These are phyloP conservation scores for Dunaliella primolecta DNA, from an alignment of 139 green algal species.

Conservation along the genomic window DNA sequence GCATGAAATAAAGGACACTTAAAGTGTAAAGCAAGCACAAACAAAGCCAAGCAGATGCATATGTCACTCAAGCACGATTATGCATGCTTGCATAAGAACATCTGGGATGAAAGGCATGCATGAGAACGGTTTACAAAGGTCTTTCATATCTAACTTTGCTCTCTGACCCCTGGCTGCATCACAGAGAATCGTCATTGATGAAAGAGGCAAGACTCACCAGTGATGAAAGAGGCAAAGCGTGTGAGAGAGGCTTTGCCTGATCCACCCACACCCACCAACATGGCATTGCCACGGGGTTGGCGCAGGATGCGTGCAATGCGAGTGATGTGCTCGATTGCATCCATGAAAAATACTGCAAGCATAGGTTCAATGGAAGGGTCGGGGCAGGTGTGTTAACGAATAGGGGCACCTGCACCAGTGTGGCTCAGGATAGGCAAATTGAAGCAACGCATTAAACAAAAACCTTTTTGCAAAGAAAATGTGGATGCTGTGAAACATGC, in stretches of 20 bases:
- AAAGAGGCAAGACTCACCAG: too few species aligned
- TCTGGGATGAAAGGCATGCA: too few species aligned
- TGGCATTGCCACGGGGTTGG: conserved; percentile 78
- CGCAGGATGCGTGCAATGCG: conserved; percentile 72
- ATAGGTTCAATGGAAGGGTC: not conserved
- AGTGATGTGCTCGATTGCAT: conserved; percentile 77
- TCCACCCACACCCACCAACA: conserved; percentile 85
- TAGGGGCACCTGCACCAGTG: not conserved
- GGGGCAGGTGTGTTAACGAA: not conserved
- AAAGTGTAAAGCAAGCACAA: too few species aligned
- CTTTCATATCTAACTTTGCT: too few species aligned
- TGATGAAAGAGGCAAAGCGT: conserved; percentile 72
- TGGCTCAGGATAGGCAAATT: not conserved
- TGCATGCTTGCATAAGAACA: too few species aligned
- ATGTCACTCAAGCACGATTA: too few species aligned
- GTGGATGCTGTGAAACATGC: too few species aligned
- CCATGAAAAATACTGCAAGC: conserved; percentile 74
- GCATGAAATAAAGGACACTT: not conserved
- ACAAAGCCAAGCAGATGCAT: too few species aligned
- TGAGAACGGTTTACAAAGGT: too few species aligned
- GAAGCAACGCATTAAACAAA: not conserved
- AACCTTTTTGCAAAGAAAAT: not conserved
- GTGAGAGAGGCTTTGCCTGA: conserved; percentile 76
- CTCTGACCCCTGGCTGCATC: too few species aligned
- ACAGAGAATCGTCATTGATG: too few species aligned